Base-by-base conservation (phyloP, 345 rosid species). In the Arabis hirsuta region DNA sequence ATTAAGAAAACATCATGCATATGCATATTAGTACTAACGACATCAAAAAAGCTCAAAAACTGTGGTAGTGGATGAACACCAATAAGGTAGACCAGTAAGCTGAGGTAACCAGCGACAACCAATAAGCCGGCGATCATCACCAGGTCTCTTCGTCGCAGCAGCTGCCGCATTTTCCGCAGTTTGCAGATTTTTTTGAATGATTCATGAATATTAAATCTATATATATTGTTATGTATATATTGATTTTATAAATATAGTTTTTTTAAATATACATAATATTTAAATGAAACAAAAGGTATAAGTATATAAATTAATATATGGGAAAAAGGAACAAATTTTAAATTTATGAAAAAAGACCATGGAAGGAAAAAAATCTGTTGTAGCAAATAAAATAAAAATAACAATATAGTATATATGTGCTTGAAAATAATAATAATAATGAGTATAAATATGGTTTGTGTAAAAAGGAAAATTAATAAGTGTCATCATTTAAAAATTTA, bases 11-110 rank as follows among this genome's bases (percentile, higher is more conserved):
- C 7, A 10, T 9, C 56, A 22, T 47, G 20, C 16, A 19, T 47
- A 48, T 13, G 24, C 27, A 62, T 3, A 46, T 20, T 39, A 57
- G 46, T 46, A 69, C 65, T 57, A 32, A 69, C 65, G 47, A 57
- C 27, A 39, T 57, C 65, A 19, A 26, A 7, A 39, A 69, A n/a
- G 55, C 42, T 22, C 9, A 36, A n/a, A 46, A 56, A 36, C 8
- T 5, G 46, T 22, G 19, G 55, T 32, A 32, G 47, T 56, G 36
- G 55, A 57, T 57, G 39, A 46, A 47, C 57, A 24, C 50, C 42
- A 59, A 47, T 32, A 36, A 7, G 74, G 58, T 26, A 38, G n/a
- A 70, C 9, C 39, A 46, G 14, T 3, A 63, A 31, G 50, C 68
- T 31, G 48, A 36, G 48, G 26, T 16, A 58, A 12, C 50, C 34